A percentile compares a stretch with the other conserved stretches of the same genome.
These are phyloP conservation scores for Pseudomicrostroma phylloplanum DNA, from an alignment of 1,284 basidiomycete species.

Conservation along the genomic window DNA sequence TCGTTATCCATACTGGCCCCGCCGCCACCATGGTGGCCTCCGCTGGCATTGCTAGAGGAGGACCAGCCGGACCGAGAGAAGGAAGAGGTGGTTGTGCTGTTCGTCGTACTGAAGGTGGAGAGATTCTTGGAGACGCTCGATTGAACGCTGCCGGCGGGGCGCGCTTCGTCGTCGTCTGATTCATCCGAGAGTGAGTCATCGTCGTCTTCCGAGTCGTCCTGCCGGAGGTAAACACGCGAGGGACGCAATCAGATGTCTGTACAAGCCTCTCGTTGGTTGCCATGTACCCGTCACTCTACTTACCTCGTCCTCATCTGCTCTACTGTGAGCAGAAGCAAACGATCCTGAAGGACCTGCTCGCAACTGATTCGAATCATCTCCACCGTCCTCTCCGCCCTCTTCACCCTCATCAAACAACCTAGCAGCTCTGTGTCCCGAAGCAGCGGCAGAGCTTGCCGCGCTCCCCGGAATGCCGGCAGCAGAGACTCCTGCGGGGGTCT, in stretches of 20 bases:
- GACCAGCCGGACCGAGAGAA: neutral
- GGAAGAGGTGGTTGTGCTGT: neutral
- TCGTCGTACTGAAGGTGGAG: neutral
- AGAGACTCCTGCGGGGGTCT: neutral
- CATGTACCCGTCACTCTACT: no score
- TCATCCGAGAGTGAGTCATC: constrained; percentile 6
- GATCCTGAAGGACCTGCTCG: no score
- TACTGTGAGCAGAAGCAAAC: neutral
- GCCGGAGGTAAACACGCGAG: neutral
- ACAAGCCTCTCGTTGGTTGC: no score
- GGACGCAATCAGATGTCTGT: no score
- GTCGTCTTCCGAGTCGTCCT: constrained; percentile 10
- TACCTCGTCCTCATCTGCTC: constrained; percentile 8
- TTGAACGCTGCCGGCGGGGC: neutral
- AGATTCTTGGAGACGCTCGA: constrained; percentile 6
- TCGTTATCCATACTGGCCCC: constrained; percentile 35
- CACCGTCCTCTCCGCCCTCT: constrained; percentile 22
- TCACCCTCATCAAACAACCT: constrained; percentile 37
- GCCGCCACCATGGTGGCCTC: constrained; percentile 13
- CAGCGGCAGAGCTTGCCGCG: neutral
- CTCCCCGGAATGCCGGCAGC: neutral
- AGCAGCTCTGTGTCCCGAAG: constrained; percentile 16
- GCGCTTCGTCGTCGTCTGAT: neutral
- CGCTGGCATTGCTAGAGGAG: neutral
- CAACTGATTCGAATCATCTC: neutral